Percentiles rank a stretch among this genome's conserved stretches.
These are phyloP conservation scores for Collybiopsis confluens DNA, from an alignment of 768 basidiomycete species.

Conservation along the genomic window DNA sequence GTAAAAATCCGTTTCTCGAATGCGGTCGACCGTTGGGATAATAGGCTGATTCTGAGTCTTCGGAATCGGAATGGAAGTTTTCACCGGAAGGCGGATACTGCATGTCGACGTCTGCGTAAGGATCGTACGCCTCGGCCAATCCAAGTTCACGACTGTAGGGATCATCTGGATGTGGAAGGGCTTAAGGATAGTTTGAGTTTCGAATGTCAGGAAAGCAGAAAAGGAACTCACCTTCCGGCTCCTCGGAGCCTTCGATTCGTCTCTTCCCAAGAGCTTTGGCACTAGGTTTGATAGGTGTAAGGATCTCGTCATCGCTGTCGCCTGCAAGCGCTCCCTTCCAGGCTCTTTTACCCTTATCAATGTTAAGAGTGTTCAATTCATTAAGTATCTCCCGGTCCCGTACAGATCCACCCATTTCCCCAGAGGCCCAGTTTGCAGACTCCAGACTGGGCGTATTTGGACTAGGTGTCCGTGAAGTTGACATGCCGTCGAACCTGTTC, in stretches of 20 bases:
- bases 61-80: conserved; percentile 42
- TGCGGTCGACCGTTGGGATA: conserved; percentile 5
- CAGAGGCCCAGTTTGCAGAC: background rate
- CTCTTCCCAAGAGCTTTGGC: conserved; percentile 89
- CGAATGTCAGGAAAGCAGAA: background rate
- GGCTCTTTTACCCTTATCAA: background rate
- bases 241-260: conserved; percentile 49
- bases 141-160: background rate
- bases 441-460: conserved; percentile 4
- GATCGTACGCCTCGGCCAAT: conserved; percentile 41
- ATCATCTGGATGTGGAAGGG: conserved; percentile 52
- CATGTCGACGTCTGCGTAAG: conserved; percentile 25
- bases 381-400: background rate
- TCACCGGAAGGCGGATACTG: conserved; percentile 20
- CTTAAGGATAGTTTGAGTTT: conserved; percentile 24
- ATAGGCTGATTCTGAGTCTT: conserved; percentile 31
- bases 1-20: background rate
- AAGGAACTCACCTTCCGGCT: conserved; percentile 39
- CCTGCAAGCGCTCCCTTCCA: background rate
- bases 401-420: background rate
- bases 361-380: background rate
- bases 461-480: conserved; percentile 3
- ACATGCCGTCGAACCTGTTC: background rate
- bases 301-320: conserved; percentile 26
- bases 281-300: conserved; percentile 59